A percentile compares a stretch with the other conserved stretches of the same genome.
These are phyloP conservation scores for Lecanicillium sp. DNA, from an alignment of 2,329 filamentous ascomycete species.

Conservation along the genomic window DNA sequence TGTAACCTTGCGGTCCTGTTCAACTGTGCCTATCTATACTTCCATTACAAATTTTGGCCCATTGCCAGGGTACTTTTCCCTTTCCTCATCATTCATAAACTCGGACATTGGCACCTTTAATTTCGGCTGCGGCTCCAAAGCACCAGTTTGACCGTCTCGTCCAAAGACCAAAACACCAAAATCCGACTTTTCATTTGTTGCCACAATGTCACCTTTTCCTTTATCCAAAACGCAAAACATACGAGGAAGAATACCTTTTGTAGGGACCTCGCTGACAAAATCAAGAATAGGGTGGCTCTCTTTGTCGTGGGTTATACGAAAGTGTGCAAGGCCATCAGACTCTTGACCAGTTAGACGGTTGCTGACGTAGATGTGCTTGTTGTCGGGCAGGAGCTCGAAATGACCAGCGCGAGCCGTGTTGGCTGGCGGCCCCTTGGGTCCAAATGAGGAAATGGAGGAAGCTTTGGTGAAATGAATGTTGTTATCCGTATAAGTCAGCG, in stretches of 20 bases:
- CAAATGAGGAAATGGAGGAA: slow-evolving; percentile 33
- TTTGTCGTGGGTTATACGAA: slow-evolving; percentile 22
- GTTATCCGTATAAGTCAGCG: slow-evolving; percentile 27
- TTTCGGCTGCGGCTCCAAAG: neutral
- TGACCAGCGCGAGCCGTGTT: slow-evolving; percentile 35
- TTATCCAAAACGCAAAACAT: slow-evolving; percentile 31
- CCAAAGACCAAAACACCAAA: neutral
- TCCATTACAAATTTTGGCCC: slow-evolving; percentile 7
- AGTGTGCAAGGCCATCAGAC: slow-evolving; percentile 40
- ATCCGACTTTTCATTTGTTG: slow-evolving; percentile 3
- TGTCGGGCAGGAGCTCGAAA: slow-evolving; percentile 32
- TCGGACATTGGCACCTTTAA: slow-evolving; percentile 2
- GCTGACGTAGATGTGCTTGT: slow-evolving; percentile 39
- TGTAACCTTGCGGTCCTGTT: too few relatives aligned
- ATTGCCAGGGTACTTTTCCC: neutral
- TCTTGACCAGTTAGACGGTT: slow-evolving; percentile 38
- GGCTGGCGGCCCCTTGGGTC: slow-evolving; percentile 21
- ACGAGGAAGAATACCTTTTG: slow-evolving; percentile 31
- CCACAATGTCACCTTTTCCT: slow-evolving; percentile 2
- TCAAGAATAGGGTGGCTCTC: slow-evolving; percentile 19
- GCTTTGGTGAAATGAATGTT: slow-evolving; percentile 25
- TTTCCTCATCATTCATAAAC: slow-evolving; percentile 6
- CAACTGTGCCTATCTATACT: neutral
- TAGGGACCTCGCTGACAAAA: slow-evolving; percentile 24
- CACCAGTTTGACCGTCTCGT: neutral